These are phyloP conservation scores for Fraxinus angustifolia DNA, from an alignment of 305 asterid genomes.

Conservation along the genomic window DNA sequence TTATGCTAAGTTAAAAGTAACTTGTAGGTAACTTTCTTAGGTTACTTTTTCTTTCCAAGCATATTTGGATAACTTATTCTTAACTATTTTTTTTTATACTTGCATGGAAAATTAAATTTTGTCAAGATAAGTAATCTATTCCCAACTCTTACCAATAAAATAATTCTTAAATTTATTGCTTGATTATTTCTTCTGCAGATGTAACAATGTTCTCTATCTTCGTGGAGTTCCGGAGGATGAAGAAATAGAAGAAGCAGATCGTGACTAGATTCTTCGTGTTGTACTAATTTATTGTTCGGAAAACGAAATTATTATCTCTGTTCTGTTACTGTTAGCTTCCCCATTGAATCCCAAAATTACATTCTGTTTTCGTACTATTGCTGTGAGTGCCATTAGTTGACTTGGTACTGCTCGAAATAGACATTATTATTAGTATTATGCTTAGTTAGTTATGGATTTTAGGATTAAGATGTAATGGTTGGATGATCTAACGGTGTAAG, in stretches of 20 bases:
- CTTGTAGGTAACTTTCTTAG: background rate
- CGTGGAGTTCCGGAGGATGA: conserved; percentile 85
- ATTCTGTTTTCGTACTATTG: background rate
- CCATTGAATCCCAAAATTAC: background rate
- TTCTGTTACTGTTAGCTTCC: background rate
- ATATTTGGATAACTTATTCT: background rate
- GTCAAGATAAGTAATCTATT: background rate
- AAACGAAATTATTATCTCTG: background rate
- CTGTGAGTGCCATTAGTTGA: background rate
- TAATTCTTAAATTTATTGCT: background rate
- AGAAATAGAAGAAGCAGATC: conserved; percentile 71
- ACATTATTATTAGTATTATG: background rate
- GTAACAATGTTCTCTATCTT: conserved; percentile 82
- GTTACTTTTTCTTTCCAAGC: background rate
- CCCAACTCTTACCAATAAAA: background rate
- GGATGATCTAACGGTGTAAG: background rate
- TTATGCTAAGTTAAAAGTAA: background rate
- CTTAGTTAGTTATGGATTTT: background rate
- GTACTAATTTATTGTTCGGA: background rate
- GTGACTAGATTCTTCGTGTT: conserved; percentile 29
- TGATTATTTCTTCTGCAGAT: conserved; percentile 40
- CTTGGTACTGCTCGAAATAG: background rate
- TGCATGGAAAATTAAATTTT: background rate
- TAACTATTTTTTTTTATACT: background rate
- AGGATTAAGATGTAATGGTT: background rate